A percentile compares a stretch with the other conserved stretches of the same genome.
Evolutionary conservation across 176 grass and related monocot species (phyloP).

Genomic region (bread wheat (Triticum aestivum)): IWGSC_CS_RefSeq_v2.1 NC_057805.1:44116405-44116904

Average conservation of each 20-base stretch:
- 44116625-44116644: not conserved
- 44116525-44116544: not conserved
- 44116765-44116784: slow-evolving; percentile 65
- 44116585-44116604: slow-evolving; percentile 39
- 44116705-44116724: slow-evolving; percentile 64
- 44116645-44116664: slow-evolving; percentile 39
- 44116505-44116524: not conserved
- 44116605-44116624: not conserved
- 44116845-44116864: slow-evolving; percentile 49
- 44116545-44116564: slow-evolving; percentile 33
- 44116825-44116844: slow-evolving; percentile 36
- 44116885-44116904: slow-evolving; percentile 51
- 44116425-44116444: slow-evolving; percentile 13
- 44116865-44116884: slow-evolving; percentile 27
- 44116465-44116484: not conserved
- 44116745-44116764: slow-evolving; percentile 44
- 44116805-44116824: slow-evolving; percentile 46
- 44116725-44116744: slow-evolving; percentile 45
- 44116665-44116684: slow-evolving; percentile 70
- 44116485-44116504: not conserved
- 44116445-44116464: slow-evolving; percentile 26
- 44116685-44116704: slow-evolving; percentile 76
- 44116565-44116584: slow-evolving; percentile 6
- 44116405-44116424: slow-evolving; percentile 5
- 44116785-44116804: slow-evolving; percentile 75